Percentiles rank a stretch among this genome's conserved stretches.
phyloP scores from a whole-genome alignment of 2,329 filamentous ascomycete species.

The Aspergillus puulaauensis region DNA sequence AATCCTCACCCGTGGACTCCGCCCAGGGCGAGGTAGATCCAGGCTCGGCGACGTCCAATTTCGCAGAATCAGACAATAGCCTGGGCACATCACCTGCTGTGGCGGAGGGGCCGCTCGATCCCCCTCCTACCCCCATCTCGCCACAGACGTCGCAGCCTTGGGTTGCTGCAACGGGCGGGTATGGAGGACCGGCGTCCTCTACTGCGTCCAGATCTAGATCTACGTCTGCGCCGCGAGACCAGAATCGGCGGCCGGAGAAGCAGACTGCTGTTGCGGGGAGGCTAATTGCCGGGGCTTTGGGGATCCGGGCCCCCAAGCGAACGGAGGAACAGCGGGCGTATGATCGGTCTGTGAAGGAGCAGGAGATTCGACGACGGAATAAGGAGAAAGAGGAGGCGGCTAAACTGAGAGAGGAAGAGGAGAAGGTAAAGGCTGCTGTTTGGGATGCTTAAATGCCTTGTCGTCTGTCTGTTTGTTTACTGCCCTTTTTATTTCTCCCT shows the following conservation, averaged over 20 bases:
- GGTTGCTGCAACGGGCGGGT: constrained; percentile 15
- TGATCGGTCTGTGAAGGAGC: constrained; percentile 76
- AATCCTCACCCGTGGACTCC: constrained; percentile 38
- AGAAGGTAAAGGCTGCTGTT: constrained; percentile 76
- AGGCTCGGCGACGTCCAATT: not conserved
- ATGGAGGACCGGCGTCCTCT: not conserved
- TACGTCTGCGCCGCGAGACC: constrained; percentile 11
- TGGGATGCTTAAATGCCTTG: constrained; percentile 66
- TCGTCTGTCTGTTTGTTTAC: not conserved
- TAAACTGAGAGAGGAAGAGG: constrained; percentile 62
- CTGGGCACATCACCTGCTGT: not conserved
- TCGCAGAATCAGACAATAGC: not conserved
- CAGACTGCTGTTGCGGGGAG: constrained; percentile 86
- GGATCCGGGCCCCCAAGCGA: constrained; percentile 73
- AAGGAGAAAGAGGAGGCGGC: constrained; percentile 68
- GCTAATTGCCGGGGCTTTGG: constrained; percentile 85
- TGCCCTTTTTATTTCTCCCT: not conserved
- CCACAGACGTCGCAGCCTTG: constrained; percentile 40
- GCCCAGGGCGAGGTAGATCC: constrained; percentile 11
- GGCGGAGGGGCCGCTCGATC: constrained; percentile 46
- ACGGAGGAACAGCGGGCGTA: constrained; percentile 89
- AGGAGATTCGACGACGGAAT: constrained; percentile 76
- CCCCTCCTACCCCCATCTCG: constrained; percentile 67
- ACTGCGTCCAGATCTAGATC: not conserved
- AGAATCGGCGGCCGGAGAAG: constrained; percentile 70